phyloP scores from a whole-genome alignment of 192 early-diverging fungal species.

The Podila horticola region DNA sequence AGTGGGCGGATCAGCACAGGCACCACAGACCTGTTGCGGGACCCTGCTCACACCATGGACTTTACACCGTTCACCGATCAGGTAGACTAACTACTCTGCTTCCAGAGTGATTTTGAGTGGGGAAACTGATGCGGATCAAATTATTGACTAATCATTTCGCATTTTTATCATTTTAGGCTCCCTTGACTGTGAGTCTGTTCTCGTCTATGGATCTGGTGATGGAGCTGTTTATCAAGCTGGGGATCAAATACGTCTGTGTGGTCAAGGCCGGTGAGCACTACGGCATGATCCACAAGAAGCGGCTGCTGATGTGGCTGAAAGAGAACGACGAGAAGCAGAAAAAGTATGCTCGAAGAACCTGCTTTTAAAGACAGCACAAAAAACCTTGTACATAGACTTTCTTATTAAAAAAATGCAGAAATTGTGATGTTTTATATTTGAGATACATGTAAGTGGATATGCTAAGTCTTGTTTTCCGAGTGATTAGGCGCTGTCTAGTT shows the following conservation, averaged over 20 bases:
- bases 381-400: background rate
- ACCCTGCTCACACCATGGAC: conserved; percentile 44
- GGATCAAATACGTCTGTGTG: conserved; percentile 84
- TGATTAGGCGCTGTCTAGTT: conserved; percentile 12
- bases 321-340: conserved; percentile 70
- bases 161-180: conserved; percentile 69
- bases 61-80: conserved; percentile 46
- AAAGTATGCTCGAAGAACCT: conserved; percentile 1
- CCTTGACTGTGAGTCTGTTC: conserved; percentile 75
- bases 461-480: background rate
- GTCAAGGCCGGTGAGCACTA: conserved; percentile 77
- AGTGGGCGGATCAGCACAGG: conserved; percentile 25
- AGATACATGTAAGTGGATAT: no score
- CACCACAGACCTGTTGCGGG: conserved; percentile 20
- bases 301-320: conserved; percentile 78
- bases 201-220: conserved; percentile 87
- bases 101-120: no score
- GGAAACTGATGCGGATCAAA: background rate
- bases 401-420: background rate
- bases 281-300: conserved; percentile 90
- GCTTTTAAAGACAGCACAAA: conserved; percentile 6
- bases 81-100: conserved; percentile 1
- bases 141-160: background rate
- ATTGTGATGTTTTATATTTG: background rate
- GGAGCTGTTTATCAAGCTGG: conserved; percentile 87